These are phyloP conservation scores for Leishmania mexicana DNA, from an alignment of 208 protist species.

Conservation along the genomic window DNA sequence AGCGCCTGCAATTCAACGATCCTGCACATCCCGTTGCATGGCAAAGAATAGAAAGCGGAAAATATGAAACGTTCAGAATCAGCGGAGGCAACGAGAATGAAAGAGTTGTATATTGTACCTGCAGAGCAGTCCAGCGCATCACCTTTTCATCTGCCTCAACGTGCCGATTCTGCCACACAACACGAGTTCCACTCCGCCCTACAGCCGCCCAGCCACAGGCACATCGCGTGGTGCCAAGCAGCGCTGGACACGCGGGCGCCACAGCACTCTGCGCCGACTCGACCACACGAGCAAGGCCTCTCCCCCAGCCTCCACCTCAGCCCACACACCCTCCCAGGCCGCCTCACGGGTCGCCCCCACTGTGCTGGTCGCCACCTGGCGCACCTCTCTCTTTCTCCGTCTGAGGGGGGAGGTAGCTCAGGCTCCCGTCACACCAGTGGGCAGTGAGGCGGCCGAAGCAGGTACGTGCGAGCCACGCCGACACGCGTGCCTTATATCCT, in stretches of 20 bases:
- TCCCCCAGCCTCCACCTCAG: not conserved
- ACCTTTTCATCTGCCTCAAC: not conserved
- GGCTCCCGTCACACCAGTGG: not conserved
- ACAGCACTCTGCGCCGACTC: not conserved
- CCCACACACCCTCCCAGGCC: not conserved
- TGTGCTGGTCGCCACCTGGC: not conserved
- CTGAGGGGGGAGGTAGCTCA: not conserved
- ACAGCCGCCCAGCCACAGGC: not conserved
- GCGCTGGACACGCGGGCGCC: not conserved
- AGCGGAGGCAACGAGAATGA: not conserved
- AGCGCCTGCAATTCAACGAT: not conserved
- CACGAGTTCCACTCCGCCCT: not conserved
- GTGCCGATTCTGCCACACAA: not conserved
- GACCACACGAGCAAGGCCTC: not conserved
- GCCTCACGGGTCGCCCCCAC: not conserved
- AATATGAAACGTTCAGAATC: not conserved
- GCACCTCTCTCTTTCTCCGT: not conserved
- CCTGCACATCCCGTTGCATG: not conserved
- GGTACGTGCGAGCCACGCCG: not conserved
- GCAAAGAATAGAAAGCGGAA: not conserved
- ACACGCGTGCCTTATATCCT: not conserved
- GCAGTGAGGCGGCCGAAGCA: not conserved
- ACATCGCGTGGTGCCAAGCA: not conserved
- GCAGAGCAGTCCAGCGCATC: not conserved
- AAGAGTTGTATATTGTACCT: not conserved